These are phyloP conservation scores for Piromyces sp. DNA, from an alignment of 192 early-diverging fungal genomes.

Conservation along the genomic window DNA sequence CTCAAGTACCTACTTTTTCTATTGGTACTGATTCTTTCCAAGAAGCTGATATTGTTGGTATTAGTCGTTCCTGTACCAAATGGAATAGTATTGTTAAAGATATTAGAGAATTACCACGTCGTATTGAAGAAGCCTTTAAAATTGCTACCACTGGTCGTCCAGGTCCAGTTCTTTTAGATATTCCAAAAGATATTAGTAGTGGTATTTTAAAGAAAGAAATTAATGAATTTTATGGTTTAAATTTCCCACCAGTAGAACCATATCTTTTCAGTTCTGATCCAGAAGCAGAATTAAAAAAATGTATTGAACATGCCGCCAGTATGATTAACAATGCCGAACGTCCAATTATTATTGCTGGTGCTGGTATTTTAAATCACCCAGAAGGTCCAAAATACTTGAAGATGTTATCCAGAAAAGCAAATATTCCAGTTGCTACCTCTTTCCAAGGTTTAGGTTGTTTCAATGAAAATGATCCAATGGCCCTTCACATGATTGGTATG, in stretches of 20 bases:
- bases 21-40: conserved; percentile 96
- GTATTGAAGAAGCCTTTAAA: conserved; percentile 96
- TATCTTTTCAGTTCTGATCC: conserved; percentile 20
- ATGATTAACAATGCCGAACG: conserved; percentile 72
- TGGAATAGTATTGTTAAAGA: conserved; percentile 99
- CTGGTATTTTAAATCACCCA: conserved; percentile 65
- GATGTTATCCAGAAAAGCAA: conserved; percentile 66
- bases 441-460: conserved; percentile 80
- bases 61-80: conserved; percentile 89
- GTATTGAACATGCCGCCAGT: conserved; percentile 54
- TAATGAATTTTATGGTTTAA: conserved; percentile 23
- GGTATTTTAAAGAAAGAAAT: conserved; percentile 69
- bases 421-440: conserved; percentile 95
- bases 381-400: conserved; percentile 65
- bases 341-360: conserved; percentile 89
- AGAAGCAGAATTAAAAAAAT: conserved; percentile 11
- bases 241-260: conserved; percentile 36
- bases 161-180: conserved; percentile 93
- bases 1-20: conserved; percentile 80
- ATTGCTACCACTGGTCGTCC: conserved; percentile 89
- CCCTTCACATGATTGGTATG: conserved; percentile 98
- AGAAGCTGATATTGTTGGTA: conserved; percentile 93
- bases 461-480: conserved; percentile 75
- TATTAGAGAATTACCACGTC: conserved; percentile 80
- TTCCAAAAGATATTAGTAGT: conserved; percentile 95